Conservation (phyloP, 768 basidiomycete species). For the Strobilomyces echinocephalus region DNA sequence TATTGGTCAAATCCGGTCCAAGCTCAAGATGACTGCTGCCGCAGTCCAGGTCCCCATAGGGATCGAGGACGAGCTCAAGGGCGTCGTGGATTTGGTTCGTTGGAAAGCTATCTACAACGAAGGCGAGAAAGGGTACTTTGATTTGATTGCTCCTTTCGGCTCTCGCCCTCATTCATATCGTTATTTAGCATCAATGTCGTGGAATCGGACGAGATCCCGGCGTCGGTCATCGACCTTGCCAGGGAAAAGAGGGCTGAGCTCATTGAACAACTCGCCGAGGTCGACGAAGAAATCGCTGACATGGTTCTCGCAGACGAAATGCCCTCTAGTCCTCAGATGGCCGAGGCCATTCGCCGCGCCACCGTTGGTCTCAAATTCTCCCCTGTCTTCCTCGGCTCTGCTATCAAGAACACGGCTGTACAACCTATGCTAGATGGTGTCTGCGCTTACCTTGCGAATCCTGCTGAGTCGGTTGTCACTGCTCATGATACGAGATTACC, state of each 20-base stretch:
- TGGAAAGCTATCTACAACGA: constrained; percentile 95
- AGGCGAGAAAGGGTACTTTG: constrained; percentile 85
- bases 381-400: constrained; percentile 95
- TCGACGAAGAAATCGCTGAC: constrained; percentile 93
- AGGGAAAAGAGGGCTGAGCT: constrained; percentile 84
- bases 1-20: constrained; percentile 83
- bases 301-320: constrained; percentile 80
- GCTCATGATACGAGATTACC: constrained; percentile 82
- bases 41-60: constrained; percentile 97
- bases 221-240: constrained; percentile 65
- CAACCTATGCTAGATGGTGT: constrained; percentile 94
- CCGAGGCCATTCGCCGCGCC: constrained; percentile 80
- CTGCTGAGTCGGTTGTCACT: constrained; percentile 68
- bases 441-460: constrained; percentile 91
- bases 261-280: constrained; percentile 92
- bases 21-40: constrained; percentile 88
- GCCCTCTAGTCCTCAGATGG: constrained; percentile 69
- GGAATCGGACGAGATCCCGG: constrained; percentile 85
- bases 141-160: not conserved
- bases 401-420: constrained; percentile 94
- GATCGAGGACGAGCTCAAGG: constrained; percentile 75
- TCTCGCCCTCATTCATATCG: constrained; percentile 1
- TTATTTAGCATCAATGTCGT: constrained; percentile 62
- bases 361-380: constrained; percentile 88
- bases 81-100: constrained; percentile 90